Base-by-base conservation (phyloP, 208 protist species). In the Crithidia expoeki region DNA sequence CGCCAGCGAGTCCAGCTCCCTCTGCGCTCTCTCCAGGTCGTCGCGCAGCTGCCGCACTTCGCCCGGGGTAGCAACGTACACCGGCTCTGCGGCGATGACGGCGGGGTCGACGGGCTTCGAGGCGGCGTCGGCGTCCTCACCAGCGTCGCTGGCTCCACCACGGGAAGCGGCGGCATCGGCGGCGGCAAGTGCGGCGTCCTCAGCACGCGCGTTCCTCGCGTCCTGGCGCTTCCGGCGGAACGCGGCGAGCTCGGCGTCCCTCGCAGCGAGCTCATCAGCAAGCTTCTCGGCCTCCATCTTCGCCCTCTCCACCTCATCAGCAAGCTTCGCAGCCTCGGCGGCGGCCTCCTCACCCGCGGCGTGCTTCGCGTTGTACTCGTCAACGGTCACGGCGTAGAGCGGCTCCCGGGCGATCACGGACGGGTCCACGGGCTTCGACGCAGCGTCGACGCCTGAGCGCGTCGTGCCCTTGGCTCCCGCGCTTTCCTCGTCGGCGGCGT, bases 1-100 rank as follows among this genome's bases (percentile, higher is more conserved):
- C n/a, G n/a, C n/a, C n/a, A n/a, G n/a, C n/a, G n/a, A n/a, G n/a
- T n/a, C n/a, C n/a, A n/a, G n/a, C n/a, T n/a, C n/a, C n/a, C n/a
- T n/a, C n/a, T n/a, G n/a, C n/a, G n/a, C n/a, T n/a, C 25, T 33
- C 52, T 60, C n/a, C 9, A 60, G 5, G 6, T 42, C 17, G 23
- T 61, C 49, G 36, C 68, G 68, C 36, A 65, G 44, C 17, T 59
- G 33, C 49, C 52, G 47, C 47, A 67, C 14, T 61, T 75, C 70
- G 33, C 62, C 69, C n/a, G 53, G 52, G 10, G 60, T 74, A 5
- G 42, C 59, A 7, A 67, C 44, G 68, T 74, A 74, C 34, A 74
- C 34, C 19, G 68, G 59, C 68, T 74, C 69, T 12, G 19, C 69
- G 0, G 69, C 69, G 2, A 74, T 59, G 2, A 68, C 61, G 32